Evolutionary conservation across 2,329 filamentous ascomycete genomes (phyloP).

Genomic region (Pestalotiopsis fici): DNA sequence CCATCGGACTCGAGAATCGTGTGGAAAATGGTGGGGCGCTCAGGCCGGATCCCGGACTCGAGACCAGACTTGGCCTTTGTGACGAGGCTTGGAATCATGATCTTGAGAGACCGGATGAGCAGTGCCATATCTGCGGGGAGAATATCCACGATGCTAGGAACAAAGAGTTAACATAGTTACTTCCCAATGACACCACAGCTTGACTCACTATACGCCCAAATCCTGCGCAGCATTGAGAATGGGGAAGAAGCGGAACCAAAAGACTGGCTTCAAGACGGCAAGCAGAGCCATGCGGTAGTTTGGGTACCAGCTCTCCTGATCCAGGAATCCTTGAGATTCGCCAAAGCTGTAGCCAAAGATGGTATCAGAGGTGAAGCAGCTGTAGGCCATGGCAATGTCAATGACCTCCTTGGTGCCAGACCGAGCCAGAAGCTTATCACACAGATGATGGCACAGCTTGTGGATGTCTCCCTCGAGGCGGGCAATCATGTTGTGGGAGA

Average conservation of each 20-base stretch:
- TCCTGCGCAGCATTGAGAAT: not conserved
- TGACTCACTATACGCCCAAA: not conserved
- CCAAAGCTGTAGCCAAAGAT: constrained; percentile 26
- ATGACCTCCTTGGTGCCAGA: constrained; percentile 27
- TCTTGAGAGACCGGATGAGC: constrained; percentile 15
- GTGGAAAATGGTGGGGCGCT: constrained; percentile 17
- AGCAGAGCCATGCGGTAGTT: constrained; percentile 14
- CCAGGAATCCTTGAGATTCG: constrained; percentile 21
- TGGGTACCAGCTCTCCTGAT: constrained; percentile 23
- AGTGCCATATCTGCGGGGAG: constrained; percentile 15
- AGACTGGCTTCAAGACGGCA: not conserved
- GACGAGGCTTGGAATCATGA: constrained; percentile 15
- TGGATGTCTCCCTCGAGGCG: constrained; percentile 23
- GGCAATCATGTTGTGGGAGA: constrained; percentile 31
- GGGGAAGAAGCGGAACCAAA: constrained; percentile 3
- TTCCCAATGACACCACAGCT: not conserved
- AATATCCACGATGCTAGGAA: constrained; percentile 10
- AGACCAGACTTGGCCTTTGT: constrained; percentile 15
- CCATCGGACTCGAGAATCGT: constrained; percentile 18
- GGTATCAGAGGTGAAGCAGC: constrained; percentile 19
- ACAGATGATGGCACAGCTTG: constrained; percentile 13
- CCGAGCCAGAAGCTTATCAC: constrained; percentile 29
- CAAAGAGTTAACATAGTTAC: no score
- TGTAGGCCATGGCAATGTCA: constrained; percentile 18
- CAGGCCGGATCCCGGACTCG: constrained; percentile 15